Percentiles rank a stretch among this genome's conserved stretches.
These are phyloP conservation scores for Ogataea minuta DNA, from an alignment of 805 yeast genomes.

Conservation along the genomic window DNA sequence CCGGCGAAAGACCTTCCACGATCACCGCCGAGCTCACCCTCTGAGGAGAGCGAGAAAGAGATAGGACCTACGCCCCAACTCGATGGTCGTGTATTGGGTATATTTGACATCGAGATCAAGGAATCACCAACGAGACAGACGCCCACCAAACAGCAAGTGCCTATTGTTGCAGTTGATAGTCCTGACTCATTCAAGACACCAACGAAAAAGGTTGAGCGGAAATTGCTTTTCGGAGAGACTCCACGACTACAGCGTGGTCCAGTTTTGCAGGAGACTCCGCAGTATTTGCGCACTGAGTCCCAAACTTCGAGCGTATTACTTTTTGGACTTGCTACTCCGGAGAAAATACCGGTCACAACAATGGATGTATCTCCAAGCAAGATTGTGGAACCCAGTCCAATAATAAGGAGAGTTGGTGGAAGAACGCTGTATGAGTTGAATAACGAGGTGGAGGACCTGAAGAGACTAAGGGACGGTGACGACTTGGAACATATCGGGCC, in stretches of 20 bases:
- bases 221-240: constrained; percentile 17
- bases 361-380: constrained; percentile 16
- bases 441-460: constrained; percentile 42
- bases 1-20: background rate
- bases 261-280: constrained; percentile 24
- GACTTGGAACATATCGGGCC: constrained; percentile 22
- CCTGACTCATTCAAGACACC: constrained; percentile 31
- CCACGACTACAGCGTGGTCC: constrained; percentile 13
- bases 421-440: constrained; percentile 45
- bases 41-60: constrained; percentile 33
- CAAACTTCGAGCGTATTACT: constrained; percentile 8
- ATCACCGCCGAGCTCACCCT: constrained; percentile 10
- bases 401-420: constrained; percentile 23
- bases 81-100: constrained; percentile 69
- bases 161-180: background rate
- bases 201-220: constrained; percentile 25
- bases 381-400: constrained; percentile 33
- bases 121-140: constrained; percentile 21
- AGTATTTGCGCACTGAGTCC: constrained; percentile 22
- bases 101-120: constrained; percentile 53
- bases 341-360: constrained; percentile 2
- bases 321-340: constrained; percentile 10
- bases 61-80: constrained; percentile 89
- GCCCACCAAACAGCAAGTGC: constrained; percentile 6
- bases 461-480: constrained; percentile 16